A percentile compares a stretch with the other conserved stretches of the same genome.
Evolutionary conservation across 2,329 filamentous ascomycete species (phyloP).

Genomic region (Cercospora nicotianae): DNA sequence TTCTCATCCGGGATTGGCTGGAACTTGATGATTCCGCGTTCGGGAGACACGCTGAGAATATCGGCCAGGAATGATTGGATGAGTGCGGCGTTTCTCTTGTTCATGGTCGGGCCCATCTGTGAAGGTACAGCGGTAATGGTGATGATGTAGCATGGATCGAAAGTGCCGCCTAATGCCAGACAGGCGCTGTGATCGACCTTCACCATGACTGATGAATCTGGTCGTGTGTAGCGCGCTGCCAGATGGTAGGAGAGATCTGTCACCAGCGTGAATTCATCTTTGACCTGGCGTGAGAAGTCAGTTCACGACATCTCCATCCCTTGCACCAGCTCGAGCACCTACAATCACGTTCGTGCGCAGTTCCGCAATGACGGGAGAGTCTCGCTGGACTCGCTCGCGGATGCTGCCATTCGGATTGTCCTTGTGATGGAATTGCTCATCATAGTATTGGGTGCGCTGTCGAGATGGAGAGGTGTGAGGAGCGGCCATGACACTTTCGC

Average conservation of each 20-base stretch:
- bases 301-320: background rate
- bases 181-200: constrained; percentile 73
- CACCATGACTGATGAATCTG: constrained; percentile 71
- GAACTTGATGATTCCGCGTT: constrained; percentile 73
- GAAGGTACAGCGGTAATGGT: constrained; percentile 69
- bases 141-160: constrained; percentile 77
- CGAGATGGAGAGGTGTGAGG: constrained; percentile 32
- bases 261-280: constrained; percentile 73
- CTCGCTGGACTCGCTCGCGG: constrained; percentile 46
- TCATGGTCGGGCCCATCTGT: constrained; percentile 70
- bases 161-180: constrained; percentile 71
- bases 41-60: constrained; percentile 63
- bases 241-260: constrained; percentile 72
- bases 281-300: constrained; percentile 54
- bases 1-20: constrained; percentile 68
- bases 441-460: constrained; percentile 40
- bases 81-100: constrained; percentile 76
- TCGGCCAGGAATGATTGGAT: constrained; percentile 75
- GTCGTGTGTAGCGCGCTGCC: constrained; percentile 71
- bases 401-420: constrained; percentile 29
- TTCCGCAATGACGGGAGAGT: constrained; percentile 51
- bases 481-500: constrained; percentile 26
- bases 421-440: constrained; percentile 39
- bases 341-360: constrained; percentile 55
- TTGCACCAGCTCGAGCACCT: constrained; percentile 32